Percentiles rank a stretch among this genome's conserved stretches.
phyloP scores from a whole-genome alignment of 768 basidiomycete species.

The Rhizopogon vinicolor region DNA sequence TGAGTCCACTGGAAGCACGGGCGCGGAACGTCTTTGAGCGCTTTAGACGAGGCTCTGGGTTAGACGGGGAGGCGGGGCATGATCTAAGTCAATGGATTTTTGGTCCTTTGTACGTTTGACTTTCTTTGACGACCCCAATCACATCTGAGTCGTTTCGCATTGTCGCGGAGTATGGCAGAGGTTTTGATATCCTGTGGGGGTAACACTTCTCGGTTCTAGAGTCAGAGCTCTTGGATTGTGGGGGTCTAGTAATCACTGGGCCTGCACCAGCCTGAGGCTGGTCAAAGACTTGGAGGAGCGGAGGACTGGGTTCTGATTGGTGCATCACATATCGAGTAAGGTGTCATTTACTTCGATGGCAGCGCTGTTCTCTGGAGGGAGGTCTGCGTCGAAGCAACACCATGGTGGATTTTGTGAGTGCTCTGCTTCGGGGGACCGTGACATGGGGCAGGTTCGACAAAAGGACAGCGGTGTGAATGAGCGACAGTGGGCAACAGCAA shows the following conservation, averaged over 20 bases:
- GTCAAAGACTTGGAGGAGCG: background rate
- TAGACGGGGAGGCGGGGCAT: background rate
- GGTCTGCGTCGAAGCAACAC: conserved; percentile 53
- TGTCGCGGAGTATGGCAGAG: no score
- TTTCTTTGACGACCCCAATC: conserved; percentile 59
- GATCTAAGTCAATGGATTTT: no score
- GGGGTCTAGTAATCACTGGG: background rate
- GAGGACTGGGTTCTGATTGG: conserved; percentile 5
- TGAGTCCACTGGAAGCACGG: conserved; percentile 41
- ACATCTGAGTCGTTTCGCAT: conserved; percentile 33
- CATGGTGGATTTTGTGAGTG: conserved; percentile 39
- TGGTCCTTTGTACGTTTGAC: conserved; percentile 36
- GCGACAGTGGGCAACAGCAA: conserved; percentile 6
- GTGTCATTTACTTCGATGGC: conserved; percentile 18
- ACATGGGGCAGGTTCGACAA: conserved; percentile 38
- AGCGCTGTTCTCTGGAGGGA: conserved; percentile 16
- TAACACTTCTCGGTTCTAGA: no score
- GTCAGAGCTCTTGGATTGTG: no score
- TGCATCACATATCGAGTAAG: conserved; percentile 26
- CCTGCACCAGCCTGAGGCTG: background rate
- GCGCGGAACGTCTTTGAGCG: conserved; percentile 38
- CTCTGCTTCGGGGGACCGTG: conserved; percentile 60
- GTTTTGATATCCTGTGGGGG: no score
- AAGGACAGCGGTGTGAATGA: conserved; percentile 5
- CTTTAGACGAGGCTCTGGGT: conserved; percentile 20